Conservation (phyloP, 2,329 filamentous ascomycete genomes). For the Neonectria punicea region DNA sequence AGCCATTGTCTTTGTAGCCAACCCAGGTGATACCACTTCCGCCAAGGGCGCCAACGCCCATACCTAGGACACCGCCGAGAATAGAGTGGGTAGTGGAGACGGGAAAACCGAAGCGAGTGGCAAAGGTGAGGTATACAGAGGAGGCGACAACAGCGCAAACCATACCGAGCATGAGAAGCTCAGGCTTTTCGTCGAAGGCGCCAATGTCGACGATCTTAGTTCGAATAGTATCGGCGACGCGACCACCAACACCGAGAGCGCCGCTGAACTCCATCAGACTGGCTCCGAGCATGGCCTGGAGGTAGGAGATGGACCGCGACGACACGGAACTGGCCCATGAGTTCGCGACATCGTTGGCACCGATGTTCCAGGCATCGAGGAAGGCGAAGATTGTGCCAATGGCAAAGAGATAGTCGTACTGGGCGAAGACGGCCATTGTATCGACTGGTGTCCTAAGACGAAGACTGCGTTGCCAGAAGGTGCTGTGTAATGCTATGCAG, state of each 20-base stretch:
- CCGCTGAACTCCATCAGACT: conserved; percentile 72
- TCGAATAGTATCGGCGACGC: conserved; percentile 70
- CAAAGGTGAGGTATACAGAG: conserved; percentile 66
- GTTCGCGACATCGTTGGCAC: conserved; percentile 77
- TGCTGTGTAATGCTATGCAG: not conserved
- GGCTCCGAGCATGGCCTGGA: conserved; percentile 68
- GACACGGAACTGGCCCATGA: conserved; percentile 80
- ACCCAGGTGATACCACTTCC: conserved; percentile 64
- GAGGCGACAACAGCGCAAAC: conserved; percentile 65
- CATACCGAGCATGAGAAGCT: conserved; percentile 68
- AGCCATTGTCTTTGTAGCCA: conserved; percentile 53
- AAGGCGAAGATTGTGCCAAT: conserved; percentile 73
- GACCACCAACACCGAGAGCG: conserved; percentile 68
- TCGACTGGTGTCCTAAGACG: not conserved
- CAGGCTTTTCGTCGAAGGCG: conserved; percentile 59
- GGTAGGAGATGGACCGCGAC: conserved; percentile 71
- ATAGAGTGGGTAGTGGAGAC: conserved; percentile 72
- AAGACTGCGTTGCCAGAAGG: not conserved
- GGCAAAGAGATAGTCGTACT: conserved; percentile 72
- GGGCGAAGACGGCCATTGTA: conserved; percentile 47
- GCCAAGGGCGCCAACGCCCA: conserved; percentile 67
- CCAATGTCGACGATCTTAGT: conserved; percentile 65
- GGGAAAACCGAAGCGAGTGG: conserved; percentile 64
- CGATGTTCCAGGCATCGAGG: conserved; percentile 75
- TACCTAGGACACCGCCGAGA: conserved; percentile 68